Evolutionary conservation across 176 grass and related monocot genomes (phyloP).

Genomic region (Themeda triandra): DNA sequence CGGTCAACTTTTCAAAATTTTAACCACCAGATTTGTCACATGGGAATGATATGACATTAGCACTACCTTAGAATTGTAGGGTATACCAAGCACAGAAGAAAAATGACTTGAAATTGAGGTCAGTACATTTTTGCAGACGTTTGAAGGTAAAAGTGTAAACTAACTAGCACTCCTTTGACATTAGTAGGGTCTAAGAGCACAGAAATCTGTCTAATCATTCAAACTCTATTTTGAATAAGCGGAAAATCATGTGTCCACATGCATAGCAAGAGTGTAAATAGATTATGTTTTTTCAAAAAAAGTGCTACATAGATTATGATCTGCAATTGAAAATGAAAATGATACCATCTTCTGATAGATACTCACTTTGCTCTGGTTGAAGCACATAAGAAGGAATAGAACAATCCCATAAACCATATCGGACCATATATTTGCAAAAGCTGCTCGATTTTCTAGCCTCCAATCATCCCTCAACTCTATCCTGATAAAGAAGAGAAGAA

Average conservation of each 20-base stretch:
- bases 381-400: conserved; percentile 88
- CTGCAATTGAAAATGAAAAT: background rate
- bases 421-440: conserved; percentile 95
- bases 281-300: background rate
- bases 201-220: background rate
- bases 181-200: background rate
- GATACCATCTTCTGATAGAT: conserved; percentile 17
- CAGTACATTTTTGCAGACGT: background rate
- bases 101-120: background rate
- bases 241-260: background rate
- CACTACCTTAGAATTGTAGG: background rate
- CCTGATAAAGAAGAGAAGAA: conserved; percentile 49
- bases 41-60: background rate
- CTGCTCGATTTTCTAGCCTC: conserved; percentile 86
- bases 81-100: background rate
- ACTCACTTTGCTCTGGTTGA: conserved; percentile 84
- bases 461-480: conserved; percentile 90
- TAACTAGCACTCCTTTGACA: background rate
- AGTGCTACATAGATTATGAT: background rate
- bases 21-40: background rate
- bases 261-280: background rate
- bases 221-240: background rate
- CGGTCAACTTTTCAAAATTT: background rate
- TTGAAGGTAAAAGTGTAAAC: background rate
- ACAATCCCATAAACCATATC: conserved; percentile 75